Evolutionary conservation across 208 protist species (phyloP).

Genomic region (Lotmaria passim): DNA sequence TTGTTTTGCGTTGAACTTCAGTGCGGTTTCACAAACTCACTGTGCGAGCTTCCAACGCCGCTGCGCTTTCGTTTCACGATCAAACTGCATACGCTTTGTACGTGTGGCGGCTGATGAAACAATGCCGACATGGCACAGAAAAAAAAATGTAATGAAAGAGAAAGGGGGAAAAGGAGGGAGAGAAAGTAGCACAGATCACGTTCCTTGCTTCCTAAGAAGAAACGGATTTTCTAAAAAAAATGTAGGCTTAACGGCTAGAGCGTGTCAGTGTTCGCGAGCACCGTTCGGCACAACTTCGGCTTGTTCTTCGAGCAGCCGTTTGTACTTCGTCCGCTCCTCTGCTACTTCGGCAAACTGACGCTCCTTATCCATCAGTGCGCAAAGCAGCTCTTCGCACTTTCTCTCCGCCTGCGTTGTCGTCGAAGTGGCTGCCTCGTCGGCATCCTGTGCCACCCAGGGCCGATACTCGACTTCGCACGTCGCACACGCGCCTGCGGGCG

Average conservation of each 20-base stretch:
- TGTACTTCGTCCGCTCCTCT: slow-evolving; percentile 44
- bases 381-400: slow-evolving; percentile 62
- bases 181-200: slow-evolving; percentile 5
- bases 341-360: slow-evolving; percentile 56
- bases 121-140: neutral
- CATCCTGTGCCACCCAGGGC: neutral
- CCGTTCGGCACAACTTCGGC: neutral
- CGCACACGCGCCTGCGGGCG: neutral
- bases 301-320: slow-evolving; percentile 18
- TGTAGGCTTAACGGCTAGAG: too few relatives aligned
- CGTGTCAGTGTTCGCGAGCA: too few relatives aligned
- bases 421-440: neutral
- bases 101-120: neutral
- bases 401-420: slow-evolving; percentile 3
- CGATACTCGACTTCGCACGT: neutral
- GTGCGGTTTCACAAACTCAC: too few relatives aligned
- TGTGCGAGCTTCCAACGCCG: too few relatives aligned
- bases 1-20: too few relatives aligned
- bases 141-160: slow-evolving; percentile 3
- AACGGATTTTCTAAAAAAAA: too few relatives aligned
- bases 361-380: slow-evolving; percentile 78
- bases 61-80: too few relatives aligned
- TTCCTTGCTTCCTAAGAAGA: too few relatives aligned
- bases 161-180: neutral
- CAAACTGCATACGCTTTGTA: too few relatives aligned